A percentile compares a stretch with the other conserved stretches of the same genome.
phyloP scores from a whole-genome alignment of 169 alveolate species.

The Babesia bovis region DNA sequence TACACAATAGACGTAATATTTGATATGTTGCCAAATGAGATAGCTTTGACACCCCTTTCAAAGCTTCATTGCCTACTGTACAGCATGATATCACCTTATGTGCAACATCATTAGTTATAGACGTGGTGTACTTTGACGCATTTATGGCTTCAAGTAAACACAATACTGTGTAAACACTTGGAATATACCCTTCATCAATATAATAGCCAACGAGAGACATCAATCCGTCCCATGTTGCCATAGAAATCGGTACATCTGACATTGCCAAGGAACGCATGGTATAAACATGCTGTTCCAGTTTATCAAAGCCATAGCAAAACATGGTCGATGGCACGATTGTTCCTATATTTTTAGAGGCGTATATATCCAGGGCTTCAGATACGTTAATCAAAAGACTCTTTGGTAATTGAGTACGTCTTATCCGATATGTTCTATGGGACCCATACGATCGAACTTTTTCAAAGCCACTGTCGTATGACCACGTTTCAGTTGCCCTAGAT shows the following conservation, averaged over 20 bases:
- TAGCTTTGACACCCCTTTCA: background rate
- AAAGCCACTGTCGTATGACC: slow-evolving; percentile 45
- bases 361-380: slow-evolving; percentile 19
- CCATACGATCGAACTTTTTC: slow-evolving; percentile 12
- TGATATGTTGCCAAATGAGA: background rate
- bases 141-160: slow-evolving; percentile 35
- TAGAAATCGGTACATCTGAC: slow-evolving; percentile 54
- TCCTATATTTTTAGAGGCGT: background rate
- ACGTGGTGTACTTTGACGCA: slow-evolving; percentile 43
- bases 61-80: background rate
- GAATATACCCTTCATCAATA: background rate
- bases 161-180: background rate
- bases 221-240: slow-evolving; percentile 41
- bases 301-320: background rate
- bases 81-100: background rate
- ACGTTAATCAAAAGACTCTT: slow-evolving; percentile 18
- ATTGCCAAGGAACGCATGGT: slow-evolving; percentile 36
- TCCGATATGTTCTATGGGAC: slow-evolving; percentile 32
- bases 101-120: slow-evolving; percentile 22
- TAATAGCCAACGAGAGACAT: background rate
- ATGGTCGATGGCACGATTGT: background rate
- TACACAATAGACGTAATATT: background rate
- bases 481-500: slow-evolving; percentile 32
- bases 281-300: slow-evolving; percentile 15
- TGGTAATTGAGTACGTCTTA: slow-evolving; percentile 23